Percentiles rank a stretch among this genome's conserved stretches.
Conservation (phyloP, 2,329 filamentous ascomycete species). For the Bipolaris bicolor region DNA sequence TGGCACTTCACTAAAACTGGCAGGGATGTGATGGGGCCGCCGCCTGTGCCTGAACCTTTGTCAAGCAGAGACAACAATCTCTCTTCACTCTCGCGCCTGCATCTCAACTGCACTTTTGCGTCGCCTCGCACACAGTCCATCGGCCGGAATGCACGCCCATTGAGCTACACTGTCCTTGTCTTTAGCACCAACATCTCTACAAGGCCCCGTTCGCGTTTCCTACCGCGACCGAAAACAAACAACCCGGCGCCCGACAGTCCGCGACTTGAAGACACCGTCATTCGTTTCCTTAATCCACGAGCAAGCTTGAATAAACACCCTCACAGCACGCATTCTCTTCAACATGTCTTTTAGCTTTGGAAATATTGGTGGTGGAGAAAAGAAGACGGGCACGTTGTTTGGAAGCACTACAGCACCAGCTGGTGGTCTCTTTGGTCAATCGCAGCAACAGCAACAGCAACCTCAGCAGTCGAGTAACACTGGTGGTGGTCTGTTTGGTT, state of each 20-base stretch:
- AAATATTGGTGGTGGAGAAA: constrained; percentile 34
- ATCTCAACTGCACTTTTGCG: constrained; percentile 17
- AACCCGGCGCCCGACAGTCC: constrained; percentile 11
- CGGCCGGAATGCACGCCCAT: constrained; percentile 16
- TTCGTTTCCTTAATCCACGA: not conserved
- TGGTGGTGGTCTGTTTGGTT: constrained; percentile 32
- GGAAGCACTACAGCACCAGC: constrained; percentile 45
- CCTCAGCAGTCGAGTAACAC: constrained; percentile 17
- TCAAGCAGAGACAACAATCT: constrained; percentile 24
- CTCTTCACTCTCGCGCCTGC: constrained; percentile 10
- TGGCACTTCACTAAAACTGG: constrained; percentile 22
- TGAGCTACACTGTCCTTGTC: constrained; percentile 11
- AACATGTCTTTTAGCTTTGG: constrained; percentile 44
- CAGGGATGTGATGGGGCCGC: constrained; percentile 20
- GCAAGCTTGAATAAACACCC: not conserved
- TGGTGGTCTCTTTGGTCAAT: constrained; percentile 50
- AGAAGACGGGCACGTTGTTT: constrained; percentile 47
- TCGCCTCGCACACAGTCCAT: constrained; percentile 6
- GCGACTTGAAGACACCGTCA: constrained; percentile 5
- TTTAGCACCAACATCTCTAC: not conserved
- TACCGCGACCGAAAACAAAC: constrained; percentile 27
- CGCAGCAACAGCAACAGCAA: constrained; percentile 35
- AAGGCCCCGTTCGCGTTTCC: constrained; percentile 18
- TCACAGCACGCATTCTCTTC: not conserved
- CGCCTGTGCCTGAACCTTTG: constrained; percentile 23